Conservation (phyloP, 108 stramenopile genomes). For the Conticribra guillardii region DNA sequence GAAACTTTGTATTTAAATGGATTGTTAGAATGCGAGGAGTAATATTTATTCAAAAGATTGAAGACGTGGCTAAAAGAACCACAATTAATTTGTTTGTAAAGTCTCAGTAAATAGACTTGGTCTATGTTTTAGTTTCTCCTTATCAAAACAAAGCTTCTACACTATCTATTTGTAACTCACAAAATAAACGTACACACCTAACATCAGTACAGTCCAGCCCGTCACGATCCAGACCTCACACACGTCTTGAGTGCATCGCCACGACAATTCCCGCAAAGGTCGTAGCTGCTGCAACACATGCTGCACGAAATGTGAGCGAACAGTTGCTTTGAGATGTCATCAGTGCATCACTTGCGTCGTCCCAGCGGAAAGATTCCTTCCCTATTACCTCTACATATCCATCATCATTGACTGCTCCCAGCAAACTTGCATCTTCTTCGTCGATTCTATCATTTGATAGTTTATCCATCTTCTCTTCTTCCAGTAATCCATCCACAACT, state of each 20-base stretch:
- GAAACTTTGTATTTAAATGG: conserved; percentile 39
- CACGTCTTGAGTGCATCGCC: not conserved
- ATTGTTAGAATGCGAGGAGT: conserved; percentile 27
- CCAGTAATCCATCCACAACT: not conserved
- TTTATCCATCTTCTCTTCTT: conserved; percentile 7
- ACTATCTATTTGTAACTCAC: too few species aligned
- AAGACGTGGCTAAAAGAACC: too few species aligned
- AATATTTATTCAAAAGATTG: not conserved
- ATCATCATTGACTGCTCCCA: conserved; percentile 22
- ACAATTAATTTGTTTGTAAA: too few species aligned
- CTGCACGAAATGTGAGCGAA: not conserved
- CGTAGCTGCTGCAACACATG: not conserved
- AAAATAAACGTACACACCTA: too few species aligned
- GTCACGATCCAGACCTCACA: too few species aligned
- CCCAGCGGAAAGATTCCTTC: not conserved
- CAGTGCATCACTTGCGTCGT: not conserved
- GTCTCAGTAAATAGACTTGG: too few species aligned
- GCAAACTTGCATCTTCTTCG: not conserved
- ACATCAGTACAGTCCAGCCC: too few species aligned
- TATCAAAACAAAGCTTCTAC: too few species aligned
- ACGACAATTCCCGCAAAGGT: not conserved
- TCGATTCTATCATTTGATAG: too few species aligned
- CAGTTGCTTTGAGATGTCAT: not conserved
- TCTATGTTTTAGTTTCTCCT: too few species aligned
- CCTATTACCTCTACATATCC: conserved; percentile 25